Conservation (phyloP, 805 yeast genomes). For the Monosporozyma servazzii region DNA sequence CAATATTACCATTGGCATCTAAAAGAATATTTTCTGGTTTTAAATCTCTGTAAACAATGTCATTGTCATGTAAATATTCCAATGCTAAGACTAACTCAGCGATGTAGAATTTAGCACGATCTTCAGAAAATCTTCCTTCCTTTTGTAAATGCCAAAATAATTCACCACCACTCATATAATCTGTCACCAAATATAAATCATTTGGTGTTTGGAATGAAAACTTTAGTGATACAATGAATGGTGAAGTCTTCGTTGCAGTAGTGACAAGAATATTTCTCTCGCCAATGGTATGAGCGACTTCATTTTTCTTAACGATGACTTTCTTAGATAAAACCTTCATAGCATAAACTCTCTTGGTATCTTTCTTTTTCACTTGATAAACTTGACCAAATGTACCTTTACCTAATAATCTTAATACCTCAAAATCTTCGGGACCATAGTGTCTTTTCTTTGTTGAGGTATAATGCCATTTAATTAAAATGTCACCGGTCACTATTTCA, state of each 20-base stretch:
- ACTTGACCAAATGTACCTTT: conserved; percentile 98
- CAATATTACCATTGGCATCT: conserved; percentile 96
- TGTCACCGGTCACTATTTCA: conserved; percentile 69
- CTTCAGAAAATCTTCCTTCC: conserved; percentile 89
- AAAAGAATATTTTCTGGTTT: conserved; percentile 93
- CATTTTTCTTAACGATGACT: conserved; percentile 92
- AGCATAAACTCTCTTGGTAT: conserved; percentile 86
- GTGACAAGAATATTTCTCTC: conserved; percentile 91
- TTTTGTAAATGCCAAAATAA: conserved; percentile 93
- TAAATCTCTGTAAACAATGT: conserved; percentile 90
- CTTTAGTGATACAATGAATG: conserved; percentile 93
- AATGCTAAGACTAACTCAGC: conserved; percentile 91
- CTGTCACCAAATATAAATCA: conserved; percentile 88
- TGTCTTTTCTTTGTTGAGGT: conserved; percentile 60
- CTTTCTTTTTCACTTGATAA: conserved; percentile 86
- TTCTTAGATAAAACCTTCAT: conserved; percentile 95
- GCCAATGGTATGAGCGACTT: conserved; percentile 96
- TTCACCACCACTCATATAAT: conserved; percentile 98
- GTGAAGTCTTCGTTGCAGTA: conserved; percentile 78
- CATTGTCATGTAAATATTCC: conserved; percentile 91
- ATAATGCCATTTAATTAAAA: conserved; percentile 67
- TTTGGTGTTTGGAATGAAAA: conserved; percentile 93
- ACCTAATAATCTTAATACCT: conserved; percentile 80
- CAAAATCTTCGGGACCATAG: conserved; percentile 92
- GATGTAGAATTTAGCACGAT: conserved; percentile 91